A percentile compares a stretch with the other conserved stretches of the same genome.
These are phyloP conservation scores for Prunus dulcis DNA, from an alignment of 306 rosid genomes.

Conservation along the genomic window DNA sequence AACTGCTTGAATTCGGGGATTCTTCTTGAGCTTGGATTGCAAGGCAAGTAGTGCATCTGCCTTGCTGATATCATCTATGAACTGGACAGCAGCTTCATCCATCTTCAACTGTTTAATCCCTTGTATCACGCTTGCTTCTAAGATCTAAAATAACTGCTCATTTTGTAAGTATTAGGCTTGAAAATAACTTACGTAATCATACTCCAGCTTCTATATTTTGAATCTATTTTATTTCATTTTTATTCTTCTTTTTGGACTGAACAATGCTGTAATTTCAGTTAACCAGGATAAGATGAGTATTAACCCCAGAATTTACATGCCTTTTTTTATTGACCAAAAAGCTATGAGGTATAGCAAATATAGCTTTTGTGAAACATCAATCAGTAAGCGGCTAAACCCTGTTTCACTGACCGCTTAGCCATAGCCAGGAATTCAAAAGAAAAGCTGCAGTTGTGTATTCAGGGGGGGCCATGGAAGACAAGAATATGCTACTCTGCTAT, in stretches of 20 bases:
- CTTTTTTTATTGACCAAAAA: not conserved
- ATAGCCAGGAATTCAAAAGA: not conserved
- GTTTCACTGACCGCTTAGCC: not conserved
- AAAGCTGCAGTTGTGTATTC: not conserved
- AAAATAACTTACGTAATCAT: not conserved
- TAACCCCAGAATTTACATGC: not conserved
- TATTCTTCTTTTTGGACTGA: not conserved
- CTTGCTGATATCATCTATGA: slow-evolving; percentile 84
- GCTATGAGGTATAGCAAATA: not conserved
- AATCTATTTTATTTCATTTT: not conserved
- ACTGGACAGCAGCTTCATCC: slow-evolving; percentile 53
- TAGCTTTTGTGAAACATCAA: not conserved
- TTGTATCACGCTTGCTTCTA: slow-evolving; percentile 79
- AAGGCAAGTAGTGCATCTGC: slow-evolving; percentile 88
- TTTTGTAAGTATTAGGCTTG: slow-evolving; percentile 43
- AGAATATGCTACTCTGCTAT: not conserved
- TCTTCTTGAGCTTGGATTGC: slow-evolving; percentile 88
- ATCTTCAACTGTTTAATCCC: slow-evolving; percentile 72
- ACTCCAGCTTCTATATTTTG: not conserved
- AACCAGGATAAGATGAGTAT: not conserved
- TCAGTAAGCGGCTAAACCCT: not conserved
- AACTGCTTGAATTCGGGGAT: slow-evolving; percentile 85
- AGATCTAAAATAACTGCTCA: slow-evolving; percentile 67
- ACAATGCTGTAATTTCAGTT: not conserved
- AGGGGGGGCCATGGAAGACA: not conserved